phyloP scores from a whole-genome alignment of 768 basidiomycete species.

The Mycena filopes region DNA sequence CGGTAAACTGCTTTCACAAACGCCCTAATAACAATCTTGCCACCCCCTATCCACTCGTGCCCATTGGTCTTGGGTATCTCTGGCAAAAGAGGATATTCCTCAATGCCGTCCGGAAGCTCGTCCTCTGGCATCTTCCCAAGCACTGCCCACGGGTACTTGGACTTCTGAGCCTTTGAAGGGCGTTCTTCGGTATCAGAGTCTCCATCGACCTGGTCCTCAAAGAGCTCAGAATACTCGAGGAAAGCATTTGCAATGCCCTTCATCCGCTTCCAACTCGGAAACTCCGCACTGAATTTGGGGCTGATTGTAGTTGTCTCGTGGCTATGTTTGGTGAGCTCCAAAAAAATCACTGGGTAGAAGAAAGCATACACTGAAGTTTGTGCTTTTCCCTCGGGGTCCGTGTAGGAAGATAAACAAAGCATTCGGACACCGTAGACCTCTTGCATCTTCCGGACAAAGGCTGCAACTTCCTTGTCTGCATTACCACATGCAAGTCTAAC shows the following conservation, averaged over 20 bases:
- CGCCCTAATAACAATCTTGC: not conserved
- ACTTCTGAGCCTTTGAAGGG: not conserved
- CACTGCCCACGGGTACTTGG: constrained; percentile 3
- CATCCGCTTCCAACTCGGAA: not conserved
- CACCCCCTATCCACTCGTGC: not conserved
- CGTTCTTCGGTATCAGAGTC: not conserved
- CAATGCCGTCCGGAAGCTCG: not conserved
- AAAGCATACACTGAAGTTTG: constrained; percentile 1
- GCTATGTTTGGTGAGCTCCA: not conserved
- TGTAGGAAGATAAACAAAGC: not conserved
- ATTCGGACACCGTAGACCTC: not conserved
- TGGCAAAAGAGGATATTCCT: not conserved
- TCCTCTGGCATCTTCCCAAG: not conserved
- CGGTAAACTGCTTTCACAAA: not conserved
- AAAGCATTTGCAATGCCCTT: not conserved
- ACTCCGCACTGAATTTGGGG: constrained; percentile 2
- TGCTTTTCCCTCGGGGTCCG: not conserved
- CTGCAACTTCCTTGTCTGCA: not conserved
- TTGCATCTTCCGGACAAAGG: not conserved
- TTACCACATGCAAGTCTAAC: not conserved
- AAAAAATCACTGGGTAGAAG: not conserved
- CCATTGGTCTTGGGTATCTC: not conserved
- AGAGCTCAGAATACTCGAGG: not conserved
- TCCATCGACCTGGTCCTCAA: not conserved
- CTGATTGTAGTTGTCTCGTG: not conserved